Evolutionary conservation across 176 grass and related monocot species (phyloP).

Genomic region (Oryza glaberrima): DNA sequence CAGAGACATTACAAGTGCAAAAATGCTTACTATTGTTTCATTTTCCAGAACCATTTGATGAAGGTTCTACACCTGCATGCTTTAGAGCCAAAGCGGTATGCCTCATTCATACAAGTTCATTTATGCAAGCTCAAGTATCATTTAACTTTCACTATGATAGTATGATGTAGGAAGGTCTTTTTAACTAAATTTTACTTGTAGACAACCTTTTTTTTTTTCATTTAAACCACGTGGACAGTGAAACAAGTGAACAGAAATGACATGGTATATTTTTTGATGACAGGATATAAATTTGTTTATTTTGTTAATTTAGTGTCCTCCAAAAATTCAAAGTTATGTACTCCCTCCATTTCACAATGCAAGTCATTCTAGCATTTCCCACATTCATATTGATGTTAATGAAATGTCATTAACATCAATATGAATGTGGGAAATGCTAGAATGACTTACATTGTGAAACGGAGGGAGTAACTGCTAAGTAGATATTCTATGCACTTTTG

Average conservation of each 20-base stretch:
- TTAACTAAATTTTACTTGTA: background rate
- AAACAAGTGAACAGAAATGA: background rate
- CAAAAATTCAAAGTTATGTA: background rate
- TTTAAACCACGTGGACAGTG: background rate
- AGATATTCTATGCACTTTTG: background rate
- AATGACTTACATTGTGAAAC: no score
- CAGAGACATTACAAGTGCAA: background rate
- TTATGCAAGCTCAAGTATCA: conserved; percentile 1
- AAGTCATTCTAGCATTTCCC: no score
- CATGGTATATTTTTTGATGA: background rate
- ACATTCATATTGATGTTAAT: no score
- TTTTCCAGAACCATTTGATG: conserved; percentile 75
- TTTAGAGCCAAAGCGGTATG: conserved; percentile 71
- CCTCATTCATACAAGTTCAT: conserved; percentile 13
- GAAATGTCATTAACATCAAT: no score
- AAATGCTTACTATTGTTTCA: conserved; percentile 25
- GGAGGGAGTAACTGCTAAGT: background rate
- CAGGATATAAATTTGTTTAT: background rate
- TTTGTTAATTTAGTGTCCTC: background rate
- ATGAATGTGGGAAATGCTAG: no score
- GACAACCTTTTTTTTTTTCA: background rate
- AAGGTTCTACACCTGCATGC: conserved; percentile 49
- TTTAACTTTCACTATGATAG: conserved; percentile 3
- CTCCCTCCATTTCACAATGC: no score
- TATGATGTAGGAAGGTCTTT: conserved; percentile 3